A percentile compares a stretch with the other conserved stretches of the same genome.
phyloP scores from a whole-genome alignment of 495 filamentous ascomycete genomes.

The Annulohypoxylon bovei region DNA sequence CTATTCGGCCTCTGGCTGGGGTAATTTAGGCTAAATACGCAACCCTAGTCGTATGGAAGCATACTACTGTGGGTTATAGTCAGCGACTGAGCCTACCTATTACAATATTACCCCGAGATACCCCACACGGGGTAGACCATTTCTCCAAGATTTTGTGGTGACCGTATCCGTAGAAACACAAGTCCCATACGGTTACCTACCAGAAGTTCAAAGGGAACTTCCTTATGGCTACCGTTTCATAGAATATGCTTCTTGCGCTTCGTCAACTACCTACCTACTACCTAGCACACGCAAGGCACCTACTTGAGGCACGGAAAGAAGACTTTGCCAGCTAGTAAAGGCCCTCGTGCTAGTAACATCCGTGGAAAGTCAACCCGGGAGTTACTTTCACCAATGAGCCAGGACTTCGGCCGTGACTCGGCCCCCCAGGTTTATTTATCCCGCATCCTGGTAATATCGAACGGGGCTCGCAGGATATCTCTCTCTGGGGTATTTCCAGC shows the following conservation, averaged over 20 bases:
- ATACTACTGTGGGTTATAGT: not conserved
- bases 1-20: constrained; percentile 14
- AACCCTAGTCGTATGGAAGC: constrained; percentile 10
- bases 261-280: not conserved
- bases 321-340: not conserved
- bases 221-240: not conserved
- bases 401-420: constrained; percentile 32
- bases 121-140: constrained; percentile 19
- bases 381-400: constrained; percentile 27
- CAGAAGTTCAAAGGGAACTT: not conserved
- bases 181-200: too few species aligned
- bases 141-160: constrained; percentile 23
- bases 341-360: constrained; percentile 2
- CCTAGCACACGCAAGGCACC: not conserved
- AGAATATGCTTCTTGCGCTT: not conserved
- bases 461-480: constrained; percentile 23
- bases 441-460: constrained; percentile 37
- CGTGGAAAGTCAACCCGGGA: not conserved
- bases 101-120: constrained; percentile 38
- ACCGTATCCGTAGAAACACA: too few species aligned
- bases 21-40: constrained; percentile 45
- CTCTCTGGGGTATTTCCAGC: constrained; percentile 5
- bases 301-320: not conserved
- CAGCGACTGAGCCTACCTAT: too few species aligned
- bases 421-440: constrained; percentile 39